Evolutionary conservation across 2,329 filamentous ascomycete genomes (phyloP).

Genomic region (Neoarthrinium moseri): DNA sequence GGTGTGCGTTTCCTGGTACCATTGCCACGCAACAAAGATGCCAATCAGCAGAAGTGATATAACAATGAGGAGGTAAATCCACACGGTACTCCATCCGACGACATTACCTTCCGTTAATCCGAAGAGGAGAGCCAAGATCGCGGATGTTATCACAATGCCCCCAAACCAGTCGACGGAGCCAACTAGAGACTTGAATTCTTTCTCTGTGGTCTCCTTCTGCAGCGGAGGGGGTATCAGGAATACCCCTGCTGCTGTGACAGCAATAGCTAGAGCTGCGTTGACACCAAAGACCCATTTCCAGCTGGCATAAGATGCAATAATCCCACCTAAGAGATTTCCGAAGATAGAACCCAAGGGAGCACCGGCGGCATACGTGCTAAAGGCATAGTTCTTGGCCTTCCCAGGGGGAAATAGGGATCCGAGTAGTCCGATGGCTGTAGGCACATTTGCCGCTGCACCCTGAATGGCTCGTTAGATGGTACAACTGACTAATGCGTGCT

Average conservation of each 20-base stretch:
- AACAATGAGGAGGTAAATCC: slow-evolving; percentile 59
- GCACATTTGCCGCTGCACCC: slow-evolving; percentile 68
- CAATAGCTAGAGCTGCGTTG: slow-evolving; percentile 57
- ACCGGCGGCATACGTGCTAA: slow-evolving; percentile 63
- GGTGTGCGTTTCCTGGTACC: slow-evolving; percentile 53
- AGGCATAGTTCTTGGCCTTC: slow-evolving; percentile 69
- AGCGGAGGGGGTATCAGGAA: slow-evolving; percentile 56
- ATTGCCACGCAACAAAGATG: slow-evolving; percentile 61
- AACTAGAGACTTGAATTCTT: slow-evolving; percentile 31
- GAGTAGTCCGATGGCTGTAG: slow-evolving; percentile 69
- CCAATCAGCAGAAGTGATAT: slow-evolving; percentile 55
- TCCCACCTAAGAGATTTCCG: slow-evolving; percentile 63
- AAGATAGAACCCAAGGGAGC: slow-evolving; percentile 63
- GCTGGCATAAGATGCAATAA: slow-evolving; percentile 60
- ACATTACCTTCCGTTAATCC: slow-evolving; percentile 69
- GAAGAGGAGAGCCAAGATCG: slow-evolving; percentile 62
- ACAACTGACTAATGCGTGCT: not conserved
- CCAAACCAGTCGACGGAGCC: slow-evolving; percentile 66
- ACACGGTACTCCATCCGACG: slow-evolving; percentile 64
- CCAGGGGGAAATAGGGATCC: slow-evolving; percentile 66
- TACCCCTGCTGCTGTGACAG: slow-evolving; percentile 55
- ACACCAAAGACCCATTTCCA: slow-evolving; percentile 71
- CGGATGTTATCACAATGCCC: slow-evolving; percentile 59
- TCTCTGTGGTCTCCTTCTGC: slow-evolving; percentile 18
- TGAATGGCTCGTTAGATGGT: slow-evolving; percentile 17